Evolutionary conservation across 371 early-diverging fungal species (phyloP).

Genomic region (Gilbertella persicaria): DNA sequence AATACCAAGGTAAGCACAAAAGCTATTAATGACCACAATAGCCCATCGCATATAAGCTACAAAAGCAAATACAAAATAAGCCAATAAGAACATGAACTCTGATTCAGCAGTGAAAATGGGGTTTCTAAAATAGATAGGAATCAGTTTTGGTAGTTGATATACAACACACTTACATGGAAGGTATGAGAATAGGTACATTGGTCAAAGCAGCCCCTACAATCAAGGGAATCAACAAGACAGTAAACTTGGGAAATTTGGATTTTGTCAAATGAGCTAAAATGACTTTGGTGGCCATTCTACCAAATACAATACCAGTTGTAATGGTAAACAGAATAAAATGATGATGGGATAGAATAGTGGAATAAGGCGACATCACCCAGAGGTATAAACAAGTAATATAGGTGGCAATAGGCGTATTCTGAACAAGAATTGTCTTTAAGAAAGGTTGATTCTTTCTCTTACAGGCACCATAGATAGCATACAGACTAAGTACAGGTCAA

Average conservation of each 20-base stretch:
- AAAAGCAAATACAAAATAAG: slow-evolving; percentile 69
- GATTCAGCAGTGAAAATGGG: slow-evolving; percentile 64
- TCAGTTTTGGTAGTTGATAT: not conserved
- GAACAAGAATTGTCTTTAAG: slow-evolving; percentile 56
- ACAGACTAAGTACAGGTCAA: too few species aligned
- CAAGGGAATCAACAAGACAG: slow-evolving; percentile 72
- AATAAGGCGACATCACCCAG: slow-evolving; percentile 76
- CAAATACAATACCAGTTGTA: slow-evolving; percentile 81
- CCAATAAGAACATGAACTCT: slow-evolving; percentile 75
- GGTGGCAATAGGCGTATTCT: slow-evolving; percentile 68
- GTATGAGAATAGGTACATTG: slow-evolving; percentile 49
- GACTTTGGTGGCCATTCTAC: slow-evolving; percentile 86
- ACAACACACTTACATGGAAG: slow-evolving; percentile 36
- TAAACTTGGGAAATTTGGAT: slow-evolving; percentile 75
- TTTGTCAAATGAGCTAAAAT: slow-evolving; percentile 87
- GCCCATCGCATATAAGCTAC: slow-evolving; percentile 88
- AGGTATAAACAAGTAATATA: slow-evolving; percentile 45
- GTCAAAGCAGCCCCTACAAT: slow-evolving; percentile 68
- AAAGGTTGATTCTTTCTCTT: slow-evolving; percentile 65
- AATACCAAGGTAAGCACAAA: slow-evolving; percentile 85
- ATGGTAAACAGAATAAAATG: slow-evolving; percentile 74
- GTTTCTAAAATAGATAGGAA: slow-evolving; percentile 35
- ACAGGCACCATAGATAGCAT: slow-evolving; percentile 74
- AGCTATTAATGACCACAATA: slow-evolving; percentile 79
- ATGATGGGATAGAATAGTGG: slow-evolving; percentile 58